Conservation (phyloP, 331 rosid species). For the Arachis monticola region DNA sequence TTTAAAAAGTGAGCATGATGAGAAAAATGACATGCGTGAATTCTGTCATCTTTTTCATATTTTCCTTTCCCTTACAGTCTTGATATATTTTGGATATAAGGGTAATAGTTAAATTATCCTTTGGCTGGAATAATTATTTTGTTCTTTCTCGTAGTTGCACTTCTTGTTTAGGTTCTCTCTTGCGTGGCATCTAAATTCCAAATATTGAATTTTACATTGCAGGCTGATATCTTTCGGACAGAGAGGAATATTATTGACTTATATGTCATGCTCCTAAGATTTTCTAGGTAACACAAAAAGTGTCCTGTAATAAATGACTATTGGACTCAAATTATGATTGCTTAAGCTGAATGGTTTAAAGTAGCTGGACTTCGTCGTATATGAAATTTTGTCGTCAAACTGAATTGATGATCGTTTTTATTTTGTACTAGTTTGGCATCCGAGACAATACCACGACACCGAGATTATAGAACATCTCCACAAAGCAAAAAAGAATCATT, state of each 20-base stretch:
- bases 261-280: constrained; percentile 90
- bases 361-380: constrained; percentile 4
- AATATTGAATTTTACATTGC: constrained; percentile 43
- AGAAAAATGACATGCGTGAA: constrained; percentile 24
- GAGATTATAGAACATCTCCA: constrained; percentile 45
- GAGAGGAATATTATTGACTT: constrained; percentile 79
- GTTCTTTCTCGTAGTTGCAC: constrained; percentile 16
- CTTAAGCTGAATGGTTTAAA: constrained; percentile 25
- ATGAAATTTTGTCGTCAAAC: constrained; percentile 31
- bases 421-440: constrained; percentile 71
- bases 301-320: not conserved
- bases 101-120: not conserved
- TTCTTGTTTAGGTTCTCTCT: constrained; percentile 36
- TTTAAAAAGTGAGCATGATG: constrained; percentile 2
- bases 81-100: constrained; percentile 4
- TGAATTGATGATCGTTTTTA: constrained; percentile 30
- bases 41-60: constrained; percentile 19
- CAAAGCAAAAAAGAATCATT: constrained; percentile 55
- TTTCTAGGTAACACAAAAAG: constrained; percentile 70
- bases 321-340: constrained; percentile 20
- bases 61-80: constrained; percentile 5
- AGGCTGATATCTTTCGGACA: constrained; percentile 56
- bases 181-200: constrained; percentile 24
- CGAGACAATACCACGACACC: constrained; percentile 90
- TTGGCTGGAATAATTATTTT: not conserved